Percentiles rank a stretch among this genome's conserved stretches.
Conservation (phyloP, 805 yeast genomes). For the Candida nitratophila region DNA sequence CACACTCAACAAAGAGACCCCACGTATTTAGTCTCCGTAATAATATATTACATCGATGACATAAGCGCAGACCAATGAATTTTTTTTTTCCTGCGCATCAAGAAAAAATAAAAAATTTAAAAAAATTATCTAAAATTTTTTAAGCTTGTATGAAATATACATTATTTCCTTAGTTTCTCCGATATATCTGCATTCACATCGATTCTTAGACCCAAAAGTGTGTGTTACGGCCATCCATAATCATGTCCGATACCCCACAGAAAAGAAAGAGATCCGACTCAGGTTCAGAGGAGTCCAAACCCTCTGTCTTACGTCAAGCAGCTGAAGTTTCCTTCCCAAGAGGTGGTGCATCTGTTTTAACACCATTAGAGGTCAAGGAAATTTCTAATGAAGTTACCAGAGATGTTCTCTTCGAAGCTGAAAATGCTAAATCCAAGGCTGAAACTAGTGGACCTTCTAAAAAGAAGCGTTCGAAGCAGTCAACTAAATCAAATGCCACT, state of each 20-base stretch:
- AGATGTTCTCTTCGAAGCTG: conserved; percentile 66
- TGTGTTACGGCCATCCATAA: neutral
- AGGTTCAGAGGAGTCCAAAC: conserved; percentile 19
- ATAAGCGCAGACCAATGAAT: neutral
- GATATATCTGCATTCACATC: too few relatives aligned
- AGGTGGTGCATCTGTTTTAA: conserved; percentile 84
- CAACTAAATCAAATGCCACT: neutral
- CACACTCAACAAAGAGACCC: too few relatives aligned
- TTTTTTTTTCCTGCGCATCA: neutral
- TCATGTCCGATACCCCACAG: conserved; percentile 8
- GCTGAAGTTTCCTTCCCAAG: conserved; percentile 77
- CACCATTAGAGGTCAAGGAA: conserved; percentile 87
- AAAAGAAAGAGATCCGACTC: conserved; percentile 46
- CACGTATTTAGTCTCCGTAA: too few relatives aligned
- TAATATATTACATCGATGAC: too few relatives aligned
- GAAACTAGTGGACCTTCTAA: conserved; percentile 22
- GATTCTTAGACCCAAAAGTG: neutral
- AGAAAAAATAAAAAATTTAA: neutral
- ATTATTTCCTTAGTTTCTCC: too few relatives aligned
- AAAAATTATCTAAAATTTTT: neutral
- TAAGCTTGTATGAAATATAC: too few relatives aligned
- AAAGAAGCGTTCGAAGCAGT: conserved; percentile 5
- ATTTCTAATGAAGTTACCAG: conserved; percentile 87
- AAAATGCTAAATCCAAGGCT: conserved; percentile 9
- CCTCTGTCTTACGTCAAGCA: conserved; percentile 19